Conservation (phyloP, 768 basidiomycete species). For the Suillus discolor region DNA sequence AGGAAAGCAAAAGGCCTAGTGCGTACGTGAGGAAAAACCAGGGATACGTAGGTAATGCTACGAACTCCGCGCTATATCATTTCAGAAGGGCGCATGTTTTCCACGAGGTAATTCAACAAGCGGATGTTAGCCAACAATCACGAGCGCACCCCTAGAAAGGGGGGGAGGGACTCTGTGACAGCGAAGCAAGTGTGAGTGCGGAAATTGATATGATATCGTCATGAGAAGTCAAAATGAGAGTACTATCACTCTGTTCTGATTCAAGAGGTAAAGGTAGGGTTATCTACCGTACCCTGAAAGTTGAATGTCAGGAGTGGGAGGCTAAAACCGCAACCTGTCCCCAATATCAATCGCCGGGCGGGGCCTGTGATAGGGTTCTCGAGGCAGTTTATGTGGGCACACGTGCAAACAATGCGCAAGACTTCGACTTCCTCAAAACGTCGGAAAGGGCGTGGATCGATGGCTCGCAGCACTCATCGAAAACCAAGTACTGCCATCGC, state of each 20-base stretch:
- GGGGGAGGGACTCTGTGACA: conserved; percentile 1
- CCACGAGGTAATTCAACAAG: conserved; percentile 4
- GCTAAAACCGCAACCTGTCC: neutral
- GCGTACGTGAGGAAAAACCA: conserved; percentile 3
- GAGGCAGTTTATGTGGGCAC: neutral
- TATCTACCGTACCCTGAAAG: neutral
- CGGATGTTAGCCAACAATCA: conserved; percentile 3
- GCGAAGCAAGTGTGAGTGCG: conserved; percentile 4
- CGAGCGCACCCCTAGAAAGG: neutral
- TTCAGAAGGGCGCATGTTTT: conserved; percentile 1
- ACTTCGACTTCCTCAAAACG: conserved; percentile 1
- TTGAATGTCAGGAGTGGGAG: neutral
- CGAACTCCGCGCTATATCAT: conserved; percentile 3
- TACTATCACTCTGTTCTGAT: neutral
- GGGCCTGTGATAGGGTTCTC: neutral
- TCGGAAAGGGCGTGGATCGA: conserved; percentile 7
- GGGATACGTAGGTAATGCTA: conserved; percentile 1
- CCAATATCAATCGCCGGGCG: neutral
- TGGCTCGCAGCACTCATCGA: neutral
- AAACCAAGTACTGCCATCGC: neutral
- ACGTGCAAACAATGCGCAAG: conserved; percentile 6
- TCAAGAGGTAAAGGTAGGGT: neutral
- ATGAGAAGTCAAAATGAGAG: neutral
- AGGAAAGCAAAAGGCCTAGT: neutral
- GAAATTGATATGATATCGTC: conserved; percentile 5